Percentiles rank a stretch among this genome's conserved stretches.
These are phyloP conservation scores for Chaetoscypha palmicola DNA, from an alignment of 2,329 filamentous ascomycete species.

Conservation along the genomic window DNA sequence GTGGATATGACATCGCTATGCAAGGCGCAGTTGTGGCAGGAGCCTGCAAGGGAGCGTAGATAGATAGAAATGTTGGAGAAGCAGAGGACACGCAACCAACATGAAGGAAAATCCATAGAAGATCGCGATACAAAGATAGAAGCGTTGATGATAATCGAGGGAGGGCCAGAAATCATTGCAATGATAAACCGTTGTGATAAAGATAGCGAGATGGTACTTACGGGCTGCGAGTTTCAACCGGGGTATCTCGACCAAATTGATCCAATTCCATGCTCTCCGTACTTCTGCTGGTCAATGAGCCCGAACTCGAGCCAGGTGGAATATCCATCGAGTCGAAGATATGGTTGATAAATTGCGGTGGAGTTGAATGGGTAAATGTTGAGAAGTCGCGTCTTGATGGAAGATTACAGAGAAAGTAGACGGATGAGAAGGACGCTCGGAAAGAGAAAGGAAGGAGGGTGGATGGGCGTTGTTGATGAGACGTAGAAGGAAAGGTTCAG, in stretches of 20 bases:
- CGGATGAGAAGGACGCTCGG: background rate
- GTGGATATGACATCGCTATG: constrained; percentile 14
- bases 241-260: constrained; percentile 17
- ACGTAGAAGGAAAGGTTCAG: background rate
- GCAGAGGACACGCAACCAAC: constrained; percentile 9
- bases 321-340: constrained; percentile 8
- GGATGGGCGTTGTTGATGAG: background rate
- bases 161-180: background rate
- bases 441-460: background rate
- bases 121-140: constrained; percentile 1
- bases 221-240: constrained; percentile 14
- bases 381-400: too few relatives aligned
- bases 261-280: constrained; percentile 25
- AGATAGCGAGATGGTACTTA: constrained; percentile 14
- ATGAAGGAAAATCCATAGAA: background rate
- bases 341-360: background rate
- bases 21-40: constrained; percentile 13
- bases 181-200: background rate
- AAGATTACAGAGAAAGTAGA: background rate
- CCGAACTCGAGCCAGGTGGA: constrained; percentile 18
- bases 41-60: constrained; percentile 6
- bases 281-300: constrained; percentile 23
- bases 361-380: background rate
- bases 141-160: constrained; percentile 1
- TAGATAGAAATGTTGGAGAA: constrained; percentile 5